Evolutionary conservation across 2,329 filamentous ascomycete species (phyloP), one percentile per base, ranked within the genome.

Genomic region (Coniochaeta sp.): DNA sequence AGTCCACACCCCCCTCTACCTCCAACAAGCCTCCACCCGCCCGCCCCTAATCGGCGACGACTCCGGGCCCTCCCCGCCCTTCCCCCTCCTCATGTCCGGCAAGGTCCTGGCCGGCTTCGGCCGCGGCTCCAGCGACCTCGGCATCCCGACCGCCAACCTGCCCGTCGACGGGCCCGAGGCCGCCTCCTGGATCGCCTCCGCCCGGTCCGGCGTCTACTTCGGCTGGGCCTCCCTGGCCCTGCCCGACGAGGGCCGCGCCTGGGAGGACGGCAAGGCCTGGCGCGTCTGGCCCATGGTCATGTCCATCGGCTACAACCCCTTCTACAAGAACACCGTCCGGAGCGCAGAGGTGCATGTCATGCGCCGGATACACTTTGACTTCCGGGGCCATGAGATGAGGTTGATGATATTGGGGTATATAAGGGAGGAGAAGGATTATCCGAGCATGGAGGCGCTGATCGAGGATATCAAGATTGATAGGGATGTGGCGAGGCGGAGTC

Each of bases 241-340:
- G 67, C 78, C 82, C 0, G 74, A 82, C 66, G 66, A 61, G 61
- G 33, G 36, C 31, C 59, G 28, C 58, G 58, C 65, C 47, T 43
- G 52, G 58, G 62, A 60, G 58, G 59, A 55, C 67, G 60, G 66
- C 68, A 65, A 67, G 63, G n/a, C 38, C 64, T 71, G 64, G 64
- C 62, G 55, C 52, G 79, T 95, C 60, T 91, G 88, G 74, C 91
- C 91, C 1, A 95, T 96, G 83, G 92, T 96, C 65, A 90, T 97
- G 88, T 91, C 87, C 63, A 93, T 97, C 66, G 95, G 95, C 52
- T 98, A 93, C 83, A 99, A 98, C 75, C 95, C 95, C 0, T 98
- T 93, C 77, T 99, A 96, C 82, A 92, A 93, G 73, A 98, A 99
- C 80, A 87, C 83, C 5, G 86, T 90, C 55, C 87, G 91, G 63